These are phyloP conservation scores for Flueggea neowawraea DNA, from an alignment of 441 rosid species.

Conservation along the genomic window DNA sequence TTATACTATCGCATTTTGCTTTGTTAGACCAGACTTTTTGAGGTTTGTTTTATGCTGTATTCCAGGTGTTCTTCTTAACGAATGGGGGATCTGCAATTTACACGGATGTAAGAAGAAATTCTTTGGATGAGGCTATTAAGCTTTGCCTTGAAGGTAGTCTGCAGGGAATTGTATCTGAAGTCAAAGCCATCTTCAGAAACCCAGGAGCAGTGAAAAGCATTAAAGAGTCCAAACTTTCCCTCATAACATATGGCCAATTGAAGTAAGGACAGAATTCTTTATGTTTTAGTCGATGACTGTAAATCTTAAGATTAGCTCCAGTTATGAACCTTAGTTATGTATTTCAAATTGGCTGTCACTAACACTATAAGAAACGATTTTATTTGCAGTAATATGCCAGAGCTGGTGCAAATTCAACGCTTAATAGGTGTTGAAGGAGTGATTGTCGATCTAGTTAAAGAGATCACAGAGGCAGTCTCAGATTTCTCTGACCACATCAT, in stretches of 20 bases:
- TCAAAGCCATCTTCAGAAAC: conserved; percentile 61
- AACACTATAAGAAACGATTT: neutral
- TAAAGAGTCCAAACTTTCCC: conserved; percentile 64
- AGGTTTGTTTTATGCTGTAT: neutral
- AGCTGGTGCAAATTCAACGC: conserved; percentile 75
- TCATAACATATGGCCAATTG: conserved; percentile 71
- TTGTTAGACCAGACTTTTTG: neutral
- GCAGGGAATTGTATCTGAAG: conserved; percentile 89
- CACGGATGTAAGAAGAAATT: conserved; percentile 66
- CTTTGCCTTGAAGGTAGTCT: conserved; percentile 70
- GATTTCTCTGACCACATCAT: neutral
- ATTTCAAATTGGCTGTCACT: too few relatives aligned
- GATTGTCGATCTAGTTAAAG: conserved; percentile 73
- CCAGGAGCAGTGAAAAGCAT: conserved; percentile 66
- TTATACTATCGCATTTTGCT: neutral
- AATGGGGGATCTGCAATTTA: conserved; percentile 67
- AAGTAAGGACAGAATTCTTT: conserved; percentile 35
- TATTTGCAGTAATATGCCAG: conserved; percentile 52
- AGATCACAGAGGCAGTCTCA: conserved; percentile 56
- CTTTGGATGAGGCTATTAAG: conserved; percentile 71
- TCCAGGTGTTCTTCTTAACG: conserved; percentile 78
- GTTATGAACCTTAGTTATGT: too few relatives aligned
- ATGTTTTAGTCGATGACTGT: neutral
- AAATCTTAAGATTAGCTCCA: too few relatives aligned
- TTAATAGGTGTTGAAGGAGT: conserved; percentile 89